Evolutionary conservation across 192 early-diverging fungal species (phyloP).

Genomic region (Spizellomyces sp.): DNA sequence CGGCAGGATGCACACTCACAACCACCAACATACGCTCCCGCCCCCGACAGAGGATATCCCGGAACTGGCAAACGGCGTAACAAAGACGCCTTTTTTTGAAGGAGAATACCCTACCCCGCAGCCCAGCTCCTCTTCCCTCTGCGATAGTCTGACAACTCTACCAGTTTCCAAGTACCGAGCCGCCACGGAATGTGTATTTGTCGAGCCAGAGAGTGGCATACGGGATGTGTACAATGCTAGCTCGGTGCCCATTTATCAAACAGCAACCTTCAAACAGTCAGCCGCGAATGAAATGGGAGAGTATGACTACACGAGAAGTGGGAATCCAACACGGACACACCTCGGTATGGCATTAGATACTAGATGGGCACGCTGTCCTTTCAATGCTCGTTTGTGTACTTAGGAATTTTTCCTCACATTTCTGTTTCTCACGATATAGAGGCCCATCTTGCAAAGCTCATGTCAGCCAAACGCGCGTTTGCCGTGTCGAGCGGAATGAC

Average conservation of each 20-base stretch:
- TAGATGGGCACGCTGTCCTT: background rate
- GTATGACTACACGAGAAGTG: conserved; percentile 95
- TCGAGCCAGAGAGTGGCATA: conserved; percentile 35
- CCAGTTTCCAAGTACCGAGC: conserved; percentile 15
- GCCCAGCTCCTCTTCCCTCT: background rate
- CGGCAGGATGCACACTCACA: too few species aligned
- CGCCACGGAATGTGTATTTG: conserved; percentile 50
- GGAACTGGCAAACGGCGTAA: conserved; percentile 19
- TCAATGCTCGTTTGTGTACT: background rate
- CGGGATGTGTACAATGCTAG: conserved; percentile 85
- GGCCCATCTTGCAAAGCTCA: conserved; percentile 91
- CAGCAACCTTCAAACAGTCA: conserved; percentile 95
- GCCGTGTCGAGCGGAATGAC: conserved; percentile 92
- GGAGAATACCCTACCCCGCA: conserved; percentile 14
- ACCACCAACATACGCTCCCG: background rate
- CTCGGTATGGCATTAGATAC: conserved; percentile 53
- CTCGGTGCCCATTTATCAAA: conserved; percentile 96
- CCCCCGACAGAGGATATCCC: conserved; percentile 7
- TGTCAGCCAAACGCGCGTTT: conserved; percentile 83
- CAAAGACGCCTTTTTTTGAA: conserved; percentile 25
- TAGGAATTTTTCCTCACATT: background rate
- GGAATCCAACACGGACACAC: conserved; percentile 95
- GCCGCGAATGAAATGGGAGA: conserved; percentile 79
- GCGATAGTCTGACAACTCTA: background rate
- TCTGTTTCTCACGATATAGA: conserved; percentile 51